Base-by-base conservation (phyloP, 768 basidiomycete genomes). In the Neoboletus subvelutipes region DNA sequence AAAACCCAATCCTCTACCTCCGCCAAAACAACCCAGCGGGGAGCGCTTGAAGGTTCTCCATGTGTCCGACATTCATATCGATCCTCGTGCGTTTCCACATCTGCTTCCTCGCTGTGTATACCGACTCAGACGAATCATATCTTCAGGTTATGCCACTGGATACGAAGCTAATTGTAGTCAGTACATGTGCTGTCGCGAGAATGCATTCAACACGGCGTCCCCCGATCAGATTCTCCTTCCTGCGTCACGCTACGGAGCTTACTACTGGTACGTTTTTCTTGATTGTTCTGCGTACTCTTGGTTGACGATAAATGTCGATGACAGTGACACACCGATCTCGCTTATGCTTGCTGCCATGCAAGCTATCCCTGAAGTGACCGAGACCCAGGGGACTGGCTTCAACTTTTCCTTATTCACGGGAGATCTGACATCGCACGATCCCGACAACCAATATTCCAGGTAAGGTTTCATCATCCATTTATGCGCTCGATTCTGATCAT, bases 351-450 rank as follows among this genome's bases (percentile, higher is more conserved):
- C 88, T 5, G 84, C 82, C 0, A 73, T 90, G 50, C 62, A 87
- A 63, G 79, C 86, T 0, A 87, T 91, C 50, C 88, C 87, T 9
- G 77, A 78, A 6, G 74, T 90, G 13, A 79, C 87, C 3, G 81
- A 76, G 10, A 89, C 89, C 9, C 61, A 81, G 59, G 71, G 77
- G 0, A 80, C 74, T 4, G 85, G 84, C 0, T 87, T 90, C 65
- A 80, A 79, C 33, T 89, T 82, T 71, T 81, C 81, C 0, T 39
- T 90, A 15, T 90, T 82, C 65, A 91, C 89, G 0, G 88, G 89
- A 24, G 88, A 91, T 65, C 67, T 90, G 45, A 87, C 88, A 24
- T 78, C 85, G 11, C 89, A 91, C 64, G 89, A 90, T 67, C 63
- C 79, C 3, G 86, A 86, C 49, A 83, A 84, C 57, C 80, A 89